Evolutionary conservation across 495 filamentous ascomycete genomes (phyloP).

Genomic region (Aspergillus leporis): DNA sequence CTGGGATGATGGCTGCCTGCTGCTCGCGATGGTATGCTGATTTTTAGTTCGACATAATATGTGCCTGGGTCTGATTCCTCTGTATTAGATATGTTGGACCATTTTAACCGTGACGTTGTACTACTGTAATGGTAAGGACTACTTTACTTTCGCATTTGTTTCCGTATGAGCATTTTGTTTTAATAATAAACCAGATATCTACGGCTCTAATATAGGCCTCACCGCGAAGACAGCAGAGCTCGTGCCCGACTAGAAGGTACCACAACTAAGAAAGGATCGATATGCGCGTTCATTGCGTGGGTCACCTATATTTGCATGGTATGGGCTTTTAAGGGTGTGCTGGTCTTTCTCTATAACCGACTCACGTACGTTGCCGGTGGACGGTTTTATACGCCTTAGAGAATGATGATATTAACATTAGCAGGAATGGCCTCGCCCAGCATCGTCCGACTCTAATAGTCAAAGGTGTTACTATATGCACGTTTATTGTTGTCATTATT

Average conservation of each 20-base stretch:
- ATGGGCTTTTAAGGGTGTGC: constrained; percentile 50
- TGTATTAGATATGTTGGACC: constrained; percentile 14
- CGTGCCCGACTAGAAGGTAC: constrained; percentile 10
- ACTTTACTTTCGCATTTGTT: background rate
- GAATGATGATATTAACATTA: background rate
- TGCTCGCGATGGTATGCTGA: constrained; percentile 7
- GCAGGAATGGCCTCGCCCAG: constrained; percentile 19
- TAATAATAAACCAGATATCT: constrained; percentile 6
- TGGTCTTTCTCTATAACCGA: constrained; percentile 48
- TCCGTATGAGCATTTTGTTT: background rate
- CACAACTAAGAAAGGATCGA: constrained; percentile 6
- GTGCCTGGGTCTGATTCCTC: background rate
- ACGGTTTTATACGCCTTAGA: background rate
- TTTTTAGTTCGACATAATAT: background rate
- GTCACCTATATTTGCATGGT: constrained; percentile 46
- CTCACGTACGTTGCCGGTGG: constrained; percentile 40
- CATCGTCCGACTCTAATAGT: constrained; percentile 11
- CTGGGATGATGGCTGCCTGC: constrained; percentile 16
- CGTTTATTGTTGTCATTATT: constrained; percentile 45
- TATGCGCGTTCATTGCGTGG: constrained; percentile 34
- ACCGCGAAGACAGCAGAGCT: constrained; percentile 8
- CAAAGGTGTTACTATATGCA: constrained; percentile 30
- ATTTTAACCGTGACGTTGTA: constrained; percentile 10
- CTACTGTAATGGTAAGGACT: constrained; percentile 10
- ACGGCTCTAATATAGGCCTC: constrained; percentile 18